Evolutionary conservation across 805 yeast species (phyloP).

Genomic region (Henningerozyma blattae): DNA sequence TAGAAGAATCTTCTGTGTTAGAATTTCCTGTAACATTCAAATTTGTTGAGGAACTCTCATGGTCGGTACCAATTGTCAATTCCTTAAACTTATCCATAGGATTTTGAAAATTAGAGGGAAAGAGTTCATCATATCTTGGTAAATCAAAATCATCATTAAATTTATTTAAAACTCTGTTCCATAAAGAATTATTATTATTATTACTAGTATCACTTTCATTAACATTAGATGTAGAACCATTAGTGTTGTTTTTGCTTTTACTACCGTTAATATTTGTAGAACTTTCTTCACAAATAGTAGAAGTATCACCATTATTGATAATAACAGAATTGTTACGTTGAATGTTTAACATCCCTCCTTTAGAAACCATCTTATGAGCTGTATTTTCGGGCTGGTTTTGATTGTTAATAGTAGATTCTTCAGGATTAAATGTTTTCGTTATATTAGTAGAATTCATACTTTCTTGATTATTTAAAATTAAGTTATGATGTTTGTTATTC

Average conservation of each 20-base stretch:
- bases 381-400: not conserved
- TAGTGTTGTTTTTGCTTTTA: not conserved
- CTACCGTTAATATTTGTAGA: too few relatives aligned
- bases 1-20: slow-evolving; percentile 13
- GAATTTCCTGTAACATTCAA: not conserved
- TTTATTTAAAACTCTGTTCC: slow-evolving; percentile 28
- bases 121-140: slow-evolving; percentile 67
- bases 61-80: not conserved
- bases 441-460: not conserved
- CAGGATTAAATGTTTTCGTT: not conserved
- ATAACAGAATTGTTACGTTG: not conserved
- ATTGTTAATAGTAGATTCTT: not conserved
- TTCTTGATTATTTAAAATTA: not conserved
- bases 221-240: not conserved
- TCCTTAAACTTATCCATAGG: not conserved
- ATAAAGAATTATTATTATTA: slow-evolving; percentile 14
- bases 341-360: not conserved
- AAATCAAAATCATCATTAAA: slow-evolving; percentile 35
- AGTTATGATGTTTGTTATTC: not conserved
- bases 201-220: not conserved
- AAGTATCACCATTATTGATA: not conserved
- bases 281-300: too few relatives aligned
- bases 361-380: not conserved
- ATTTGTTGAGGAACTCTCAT: not conserved
- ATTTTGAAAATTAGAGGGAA: slow-evolving; percentile 30